Evolutionary conservation across 2,329 filamentous ascomycete genomes (phyloP), one percentile per base, ranked within the genome.

Genomic region (Fusarium hostae): DNA sequence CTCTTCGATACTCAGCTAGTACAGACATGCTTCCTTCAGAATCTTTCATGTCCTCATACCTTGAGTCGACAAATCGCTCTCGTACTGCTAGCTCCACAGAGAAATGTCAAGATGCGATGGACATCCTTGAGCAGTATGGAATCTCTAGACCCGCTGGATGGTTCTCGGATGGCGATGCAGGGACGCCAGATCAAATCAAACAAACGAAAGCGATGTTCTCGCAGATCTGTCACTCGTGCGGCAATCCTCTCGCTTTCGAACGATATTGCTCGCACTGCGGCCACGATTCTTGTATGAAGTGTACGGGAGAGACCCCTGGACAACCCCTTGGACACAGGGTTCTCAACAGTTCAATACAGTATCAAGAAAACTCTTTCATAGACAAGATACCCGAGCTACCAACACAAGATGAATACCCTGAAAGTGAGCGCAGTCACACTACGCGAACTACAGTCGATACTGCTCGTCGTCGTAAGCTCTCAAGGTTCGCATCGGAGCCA

Each of bases 141-240:
- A 82, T 87, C 61, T 80, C 83, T 28, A 80, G 80, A 24, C 86
- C 86, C 35, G 75, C 80, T 34, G 83, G 84, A 55, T 86, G 83
- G 84, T 78, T 85, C 45, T 84, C 83, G 57, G 82, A 85, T 41
- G 80, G 81, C n/a, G 79, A 80, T 8, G 59, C 54, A 16, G 57
- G 39, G 12, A 54, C 52, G 12, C 50, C 43, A 37, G 63, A 68
- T 58, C 45, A 63, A 64, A 40, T 50, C 45, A 57, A 57, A 10
- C 63, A 64, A 28, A 35, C 28, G 9, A 51, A 43, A 30, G 26
- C 65, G 47, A 79, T 78, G 63, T 73, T 75, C 45, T 74, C 76
- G 43, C 82, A 81, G 57, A 77, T 84, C 30, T 89, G 87, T 66
- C 87, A 88, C 71, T 77, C 85, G 13, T 89, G 87, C 70, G 83